phyloP scores from a whole-genome alignment of 495 filamentous ascomycete species.

The Penicillium cinerascens region DNA sequence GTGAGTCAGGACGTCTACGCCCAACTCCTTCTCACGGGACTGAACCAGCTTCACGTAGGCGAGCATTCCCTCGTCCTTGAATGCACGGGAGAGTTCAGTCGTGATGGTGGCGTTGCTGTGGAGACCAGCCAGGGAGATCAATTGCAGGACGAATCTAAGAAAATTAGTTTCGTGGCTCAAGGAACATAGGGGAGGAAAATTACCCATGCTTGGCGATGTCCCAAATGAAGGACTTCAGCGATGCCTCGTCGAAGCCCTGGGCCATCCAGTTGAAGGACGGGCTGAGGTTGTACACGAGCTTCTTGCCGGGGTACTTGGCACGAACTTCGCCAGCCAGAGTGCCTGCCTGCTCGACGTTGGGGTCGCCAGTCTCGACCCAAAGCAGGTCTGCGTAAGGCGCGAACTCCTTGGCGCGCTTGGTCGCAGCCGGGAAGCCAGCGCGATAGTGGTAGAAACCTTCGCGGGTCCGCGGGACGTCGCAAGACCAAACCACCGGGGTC shows the following conservation, averaged over 20 bases:
- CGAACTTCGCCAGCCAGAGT: constrained; percentile 75
- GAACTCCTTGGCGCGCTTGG: constrained; percentile 87
- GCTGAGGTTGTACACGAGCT: constrained; percentile 90
- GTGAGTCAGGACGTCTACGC: constrained; percentile 92
- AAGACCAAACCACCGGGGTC: constrained; percentile 72
- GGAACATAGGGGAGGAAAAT: background rate
- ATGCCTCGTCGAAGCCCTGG: constrained; percentile 79
- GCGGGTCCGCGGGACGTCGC: constrained; percentile 88
- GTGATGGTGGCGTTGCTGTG: constrained; percentile 88
- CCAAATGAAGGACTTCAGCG: constrained; percentile 88
- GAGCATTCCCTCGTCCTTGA: constrained; percentile 89
- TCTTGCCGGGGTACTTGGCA: constrained; percentile 64
- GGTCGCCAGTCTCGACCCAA: constrained; percentile 95
- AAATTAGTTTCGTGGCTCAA: constrained; percentile 6
- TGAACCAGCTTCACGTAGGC: constrained; percentile 94
- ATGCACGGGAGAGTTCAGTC: constrained; percentile 73
- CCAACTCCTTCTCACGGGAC: constrained; percentile 82
- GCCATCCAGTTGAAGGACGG: constrained; percentile 98
- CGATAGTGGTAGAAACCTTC: constrained; percentile 97
- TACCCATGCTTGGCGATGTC: constrained; percentile 85
- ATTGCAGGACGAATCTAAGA: constrained; percentile 76
- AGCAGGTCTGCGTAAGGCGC: constrained; percentile 91
- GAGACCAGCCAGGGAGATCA: constrained; percentile 86
- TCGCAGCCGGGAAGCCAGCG: constrained; percentile 82
- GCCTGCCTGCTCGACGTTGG: constrained; percentile 69